Evolutionary conservation across 176 grass and related monocot species (phyloP), one percentile per base, ranked within the genome.

Genomic region (Musa itinerans): DNA sequence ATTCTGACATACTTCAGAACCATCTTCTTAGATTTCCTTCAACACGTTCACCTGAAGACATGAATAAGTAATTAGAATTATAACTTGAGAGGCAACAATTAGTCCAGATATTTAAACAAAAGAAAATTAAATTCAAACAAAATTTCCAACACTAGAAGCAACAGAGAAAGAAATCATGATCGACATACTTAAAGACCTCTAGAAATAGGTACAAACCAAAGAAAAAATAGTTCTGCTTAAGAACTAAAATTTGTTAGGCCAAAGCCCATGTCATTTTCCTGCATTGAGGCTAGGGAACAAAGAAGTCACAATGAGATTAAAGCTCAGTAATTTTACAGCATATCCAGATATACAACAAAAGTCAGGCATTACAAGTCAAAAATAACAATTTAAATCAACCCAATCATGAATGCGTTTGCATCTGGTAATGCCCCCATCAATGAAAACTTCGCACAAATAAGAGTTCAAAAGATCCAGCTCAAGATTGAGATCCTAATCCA

Each of bases 1-100:
- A 65, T 27, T 21, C 24, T 65, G 63, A 65, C 63, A 65, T 26
- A 65, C 63, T 65, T 65, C 9, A 65, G 22, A 65, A 65, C 63
- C 63, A 65, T 65, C 63, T 65, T 65, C 26, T 26, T 20, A 13
- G 13, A 14, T 65, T n/a, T 27, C 13, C 63, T 65, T 65, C 21
- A 29, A 12, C 21, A 29, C 23, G 22, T 65, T 65, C 57, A 11
- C 63, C 63, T 65, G 63, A 29, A 23, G 10, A 26, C 26, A 65
- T 26, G 17, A n/a, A 2, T 3, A 3, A 13, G 22, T 65, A 65
- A 26, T 22, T 23, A 21, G 14, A 29, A 26, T 27, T 43, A 65
- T 21, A 65, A 3, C 9, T 23, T 1, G 13, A 65, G 26, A 65
- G 11, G 2, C 34, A 65, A 65, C 23, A 26, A 9, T 5, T 12